These are phyloP conservation scores for Cladophialophora psammophila DNA, from an alignment of 2,329 filamentous ascomycete genomes.

Conservation along the genomic window DNA sequence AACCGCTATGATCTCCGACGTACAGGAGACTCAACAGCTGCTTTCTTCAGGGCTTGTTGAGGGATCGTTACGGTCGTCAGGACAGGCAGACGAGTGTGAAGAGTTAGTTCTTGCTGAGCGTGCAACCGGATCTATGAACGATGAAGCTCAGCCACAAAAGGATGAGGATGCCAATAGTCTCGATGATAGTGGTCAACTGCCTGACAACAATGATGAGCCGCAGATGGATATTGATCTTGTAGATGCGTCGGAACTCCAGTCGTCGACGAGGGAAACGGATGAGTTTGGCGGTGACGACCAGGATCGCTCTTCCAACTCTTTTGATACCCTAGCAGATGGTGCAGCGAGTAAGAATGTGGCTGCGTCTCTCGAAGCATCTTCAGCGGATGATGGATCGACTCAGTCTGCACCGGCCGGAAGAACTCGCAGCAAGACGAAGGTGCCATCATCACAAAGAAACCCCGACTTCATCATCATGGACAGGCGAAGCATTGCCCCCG, in stretches of 20 bases:
- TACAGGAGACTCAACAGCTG: background rate
- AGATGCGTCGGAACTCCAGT: background rate
- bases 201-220: background rate
- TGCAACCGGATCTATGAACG: background rate
- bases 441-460: slow-evolving; percentile 3
- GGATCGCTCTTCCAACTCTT: background rate
- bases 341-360: background rate
- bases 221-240: background rate
- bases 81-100: background rate
- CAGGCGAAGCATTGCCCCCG: slow-evolving; percentile 28
- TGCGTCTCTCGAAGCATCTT: background rate
- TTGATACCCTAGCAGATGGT: background rate
- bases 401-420: slow-evolving; percentile 13
- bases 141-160: background rate
- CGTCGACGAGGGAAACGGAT: slow-evolving; percentile 15
- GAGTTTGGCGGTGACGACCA: slow-evolving; percentile 35
- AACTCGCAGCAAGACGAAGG: slow-evolving; percentile 17
- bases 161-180: background rate
- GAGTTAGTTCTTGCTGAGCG: background rate
- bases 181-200: background rate
- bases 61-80: slow-evolving; percentile 1
- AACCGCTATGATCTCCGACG: background rate
- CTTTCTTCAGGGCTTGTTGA: background rate
- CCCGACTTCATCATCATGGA: background rate
- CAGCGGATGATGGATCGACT: slow-evolving; percentile 3